A percentile compares a stretch with the other conserved stretches of the same genome.
phyloP scores from a whole-genome alignment of 169 alveolate species.

The Cryptosporidium viatorum region DNA sequence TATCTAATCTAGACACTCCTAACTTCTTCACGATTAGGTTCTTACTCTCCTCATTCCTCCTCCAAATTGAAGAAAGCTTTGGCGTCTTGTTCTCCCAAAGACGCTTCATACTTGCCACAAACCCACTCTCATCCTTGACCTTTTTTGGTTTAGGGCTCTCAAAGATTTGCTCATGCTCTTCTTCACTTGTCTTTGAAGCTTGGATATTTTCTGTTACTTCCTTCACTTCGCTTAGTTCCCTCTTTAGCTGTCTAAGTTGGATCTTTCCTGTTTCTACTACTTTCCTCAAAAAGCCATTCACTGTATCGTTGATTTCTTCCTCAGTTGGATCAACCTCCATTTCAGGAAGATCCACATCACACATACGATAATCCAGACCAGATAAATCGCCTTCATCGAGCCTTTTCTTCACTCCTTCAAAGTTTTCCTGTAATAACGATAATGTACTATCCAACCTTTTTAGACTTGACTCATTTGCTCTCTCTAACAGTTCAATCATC shows the following conservation, averaged over 20 bases:
- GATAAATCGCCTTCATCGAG: not conserved
- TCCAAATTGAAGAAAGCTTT: conserved; percentile 45
- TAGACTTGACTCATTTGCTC: conserved; percentile 25
- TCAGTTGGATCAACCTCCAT: conserved; percentile 62
- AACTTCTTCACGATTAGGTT: not conserved
- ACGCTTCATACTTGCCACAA: conserved; percentile 68
- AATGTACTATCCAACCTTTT: conserved; percentile 22
- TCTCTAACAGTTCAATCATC: not conserved
- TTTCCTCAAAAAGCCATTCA: conserved; percentile 5
- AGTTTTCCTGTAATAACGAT: conserved; percentile 5
- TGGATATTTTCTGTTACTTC: not conserved
- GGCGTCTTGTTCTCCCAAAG: conserved; percentile 73
- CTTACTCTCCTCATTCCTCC: conserved; percentile 21
- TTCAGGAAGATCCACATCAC: conserved; percentile 60
- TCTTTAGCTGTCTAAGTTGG: not conserved
- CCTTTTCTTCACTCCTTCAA: not conserved
- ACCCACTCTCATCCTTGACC: conserved; percentile 54
- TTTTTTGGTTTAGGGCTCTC: conserved; percentile 51
- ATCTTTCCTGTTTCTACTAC: conserved; percentile 9
- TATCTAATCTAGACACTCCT: conserved; percentile 3
- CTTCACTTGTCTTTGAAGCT: not conserved
- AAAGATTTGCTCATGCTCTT: not conserved
- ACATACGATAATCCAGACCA: conserved; percentile 37
- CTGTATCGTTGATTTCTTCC: not conserved
- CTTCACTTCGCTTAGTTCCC: conserved; percentile 3